phyloP scores from a whole-genome alignment of 2,329 filamentous ascomycete species.

The Albophoma yamanashiensis region DNA sequence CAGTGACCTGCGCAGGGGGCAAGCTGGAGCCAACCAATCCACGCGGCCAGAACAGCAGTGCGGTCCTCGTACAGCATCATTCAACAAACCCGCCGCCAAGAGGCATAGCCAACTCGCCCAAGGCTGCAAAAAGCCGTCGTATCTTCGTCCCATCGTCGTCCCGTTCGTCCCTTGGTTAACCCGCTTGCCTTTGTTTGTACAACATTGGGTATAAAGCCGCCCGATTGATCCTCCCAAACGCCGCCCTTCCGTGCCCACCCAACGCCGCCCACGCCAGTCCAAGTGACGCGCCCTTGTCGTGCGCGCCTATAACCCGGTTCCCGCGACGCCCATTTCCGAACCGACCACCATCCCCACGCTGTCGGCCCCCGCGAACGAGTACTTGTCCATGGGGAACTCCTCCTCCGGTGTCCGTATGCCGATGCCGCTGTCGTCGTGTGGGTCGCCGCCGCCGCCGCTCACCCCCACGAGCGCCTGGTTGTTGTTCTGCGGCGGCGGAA shows the following conservation, averaged over 20 bases:
- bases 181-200: background rate
- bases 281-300: background rate
- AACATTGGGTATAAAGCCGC: conserved; percentile 5
- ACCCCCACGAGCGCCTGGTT: conserved; percentile 26
- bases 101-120: background rate
- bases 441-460: conserved; percentile 30
- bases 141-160: conserved; percentile 19
- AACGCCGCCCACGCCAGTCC: background rate
- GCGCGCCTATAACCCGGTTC: conserved; percentile 1
- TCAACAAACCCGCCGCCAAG: background rate
- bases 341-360: conserved; percentile 21
- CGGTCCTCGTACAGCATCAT: background rate
- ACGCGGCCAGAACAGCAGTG: background rate
- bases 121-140: conserved; percentile 13
- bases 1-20: background rate
- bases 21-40: background rate
- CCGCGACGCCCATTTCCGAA: conserved; percentile 15
- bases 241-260: conserved; percentile 1
- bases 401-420: conserved; percentile 59
- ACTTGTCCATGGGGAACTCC: conserved; percentile 52
- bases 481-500: conserved; percentile 31
- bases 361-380: conserved; percentile 30
- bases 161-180: conserved; percentile 16
- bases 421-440: conserved; percentile 65
- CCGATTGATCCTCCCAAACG: conserved; percentile 3